phyloP scores from a whole-genome alignment of 257 asterid genomes.

The Plantago ovata region DNA sequence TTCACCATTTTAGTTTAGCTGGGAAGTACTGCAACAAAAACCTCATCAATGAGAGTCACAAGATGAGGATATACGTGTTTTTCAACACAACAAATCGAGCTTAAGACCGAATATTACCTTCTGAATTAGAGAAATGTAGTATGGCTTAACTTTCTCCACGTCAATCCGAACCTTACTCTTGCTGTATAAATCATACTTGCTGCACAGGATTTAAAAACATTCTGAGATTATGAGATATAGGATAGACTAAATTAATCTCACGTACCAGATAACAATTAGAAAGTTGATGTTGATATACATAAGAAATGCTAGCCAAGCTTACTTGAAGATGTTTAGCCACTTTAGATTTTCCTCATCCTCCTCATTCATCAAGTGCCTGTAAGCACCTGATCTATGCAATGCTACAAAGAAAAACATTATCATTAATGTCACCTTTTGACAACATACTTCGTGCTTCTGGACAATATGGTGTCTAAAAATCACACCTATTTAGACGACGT shows the following conservation, averaged over 20 bases:
- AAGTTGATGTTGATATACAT: not conserved
- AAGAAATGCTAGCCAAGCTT: not conserved
- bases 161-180: conserved; percentile 68
- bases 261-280: not conserved
- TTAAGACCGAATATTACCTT: conserved; percentile 35
- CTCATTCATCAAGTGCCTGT: conserved; percentile 62
- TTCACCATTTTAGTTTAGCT: conserved; percentile 48
- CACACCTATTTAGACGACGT: not conserved
- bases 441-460: too few species aligned
- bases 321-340: conserved; percentile 75
- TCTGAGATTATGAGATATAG: not conserved
- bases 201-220: conserved; percentile 18
- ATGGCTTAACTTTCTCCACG: conserved; percentile 71
- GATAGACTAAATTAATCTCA: too few species aligned
- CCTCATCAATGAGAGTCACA: too few species aligned
- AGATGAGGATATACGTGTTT: not conserved
- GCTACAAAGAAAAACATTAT: conserved; percentile 33
- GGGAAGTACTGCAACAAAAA: conserved; percentile 50
- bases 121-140: conserved; percentile 66
- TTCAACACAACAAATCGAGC: not conserved
- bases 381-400: conserved; percentile 61
- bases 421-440: too few species aligned
- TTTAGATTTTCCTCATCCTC: conserved; percentile 62
- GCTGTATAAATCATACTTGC: conserved; percentile 82
- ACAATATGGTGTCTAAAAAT: not conserved